Evolutionary conservation across 306 rosid genomes (phyloP), one percentile per base, ranked within the genome.

Genomic region (Begonia fuchsioides): DNA sequence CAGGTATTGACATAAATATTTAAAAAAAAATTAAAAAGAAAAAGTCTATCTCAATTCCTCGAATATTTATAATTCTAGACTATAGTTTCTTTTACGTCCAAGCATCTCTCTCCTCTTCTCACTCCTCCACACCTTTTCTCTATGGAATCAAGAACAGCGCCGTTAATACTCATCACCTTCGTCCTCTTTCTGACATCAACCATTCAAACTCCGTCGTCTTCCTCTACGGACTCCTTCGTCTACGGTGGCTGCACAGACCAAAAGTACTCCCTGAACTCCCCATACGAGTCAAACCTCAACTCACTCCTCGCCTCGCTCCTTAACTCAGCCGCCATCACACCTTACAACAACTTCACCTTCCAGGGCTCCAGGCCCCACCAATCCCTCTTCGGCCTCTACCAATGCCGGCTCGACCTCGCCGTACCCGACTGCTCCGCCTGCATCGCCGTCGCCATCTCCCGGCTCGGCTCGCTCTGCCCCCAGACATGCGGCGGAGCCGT

Each of bases 381-480:
- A 70, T 54, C 66, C 15, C 62, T 66, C 9, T 62, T 75, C 64
- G 95, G 95, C 10, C 82, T 90, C 62, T 84, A 70, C 82, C 97
- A 90, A 54, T 90, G 97, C 69, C 95, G 95, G 0, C 95, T 77
- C 5, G 97, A 90, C 71, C 86, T 90, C 40, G 53, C 90, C 51
- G 81, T 81, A 95, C 87, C 82, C 0, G 95, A 78, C 66, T 90
- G 95, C 64, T 75, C 95, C 59, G 15, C 82, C 2, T 90, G 95
- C 62, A 61, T 90, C 1, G 53, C 79, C 0, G 76, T 76, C 1
- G 71, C 96, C 0, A 72, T 78, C 50, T 38, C 73, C 1, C 82
- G 75, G 0, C 66, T 75, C 3, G 78, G 83, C 1, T 52, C 11
- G 1, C 44, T 88, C 20, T 83, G 96, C 55, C 39, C 75, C 2